phyloP scores from a whole-genome alignment of 768 basidiomycete species.

The Kwoniella sp. region DNA sequence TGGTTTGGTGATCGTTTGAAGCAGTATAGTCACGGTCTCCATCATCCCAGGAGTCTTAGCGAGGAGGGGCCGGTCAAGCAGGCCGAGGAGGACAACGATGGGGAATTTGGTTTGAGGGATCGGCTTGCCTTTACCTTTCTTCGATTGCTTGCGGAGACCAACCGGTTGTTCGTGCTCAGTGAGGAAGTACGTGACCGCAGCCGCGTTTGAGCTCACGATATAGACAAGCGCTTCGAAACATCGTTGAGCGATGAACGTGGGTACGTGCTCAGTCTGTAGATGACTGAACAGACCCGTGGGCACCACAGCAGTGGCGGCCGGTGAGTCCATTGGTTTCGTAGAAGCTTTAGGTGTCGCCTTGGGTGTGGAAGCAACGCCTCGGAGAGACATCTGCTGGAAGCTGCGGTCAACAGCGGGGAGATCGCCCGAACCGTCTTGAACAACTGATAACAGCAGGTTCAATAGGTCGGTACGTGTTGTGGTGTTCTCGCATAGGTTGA shows the following conservation, averaged over 20 bases:
- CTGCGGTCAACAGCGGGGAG: constrained; percentile 88
- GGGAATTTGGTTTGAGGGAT: constrained; percentile 80
- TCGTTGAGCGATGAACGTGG: constrained; percentile 89
- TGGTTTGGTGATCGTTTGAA: constrained; percentile 86
- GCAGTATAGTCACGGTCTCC: constrained; percentile 84
- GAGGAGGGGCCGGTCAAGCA: constrained; percentile 83
- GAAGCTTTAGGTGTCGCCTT: constrained; percentile 70
- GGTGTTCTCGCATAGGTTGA: constrained; percentile 92
- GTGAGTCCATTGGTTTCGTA: constrained; percentile 43
- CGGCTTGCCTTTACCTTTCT: constrained; percentile 67
- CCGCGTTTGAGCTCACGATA: constrained; percentile 82
- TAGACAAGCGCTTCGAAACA: constrained; percentile 87
- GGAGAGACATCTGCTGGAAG: constrained; percentile 86
- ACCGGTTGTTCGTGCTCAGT: constrained; percentile 87
- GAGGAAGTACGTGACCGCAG: constrained; percentile 88
- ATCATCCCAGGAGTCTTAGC: constrained; percentile 86
- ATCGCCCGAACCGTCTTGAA: constrained; percentile 94
- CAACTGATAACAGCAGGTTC: constrained; percentile 87
- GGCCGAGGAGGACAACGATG: constrained; percentile 80
- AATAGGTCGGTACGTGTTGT: constrained; percentile 89
- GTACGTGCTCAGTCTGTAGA: constrained; percentile 71
- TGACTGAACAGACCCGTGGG: constrained; percentile 59
- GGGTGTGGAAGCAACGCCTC: constrained; percentile 59
- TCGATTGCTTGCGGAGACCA: constrained; percentile 61
- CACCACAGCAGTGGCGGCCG: constrained; percentile 57